Percentiles rank a stretch among this genome's conserved stretches.
These are phyloP conservation scores for Calonectria hawksworthii DNA, from an alignment of 2,329 filamentous ascomycete genomes.

Conservation along the genomic window DNA sequence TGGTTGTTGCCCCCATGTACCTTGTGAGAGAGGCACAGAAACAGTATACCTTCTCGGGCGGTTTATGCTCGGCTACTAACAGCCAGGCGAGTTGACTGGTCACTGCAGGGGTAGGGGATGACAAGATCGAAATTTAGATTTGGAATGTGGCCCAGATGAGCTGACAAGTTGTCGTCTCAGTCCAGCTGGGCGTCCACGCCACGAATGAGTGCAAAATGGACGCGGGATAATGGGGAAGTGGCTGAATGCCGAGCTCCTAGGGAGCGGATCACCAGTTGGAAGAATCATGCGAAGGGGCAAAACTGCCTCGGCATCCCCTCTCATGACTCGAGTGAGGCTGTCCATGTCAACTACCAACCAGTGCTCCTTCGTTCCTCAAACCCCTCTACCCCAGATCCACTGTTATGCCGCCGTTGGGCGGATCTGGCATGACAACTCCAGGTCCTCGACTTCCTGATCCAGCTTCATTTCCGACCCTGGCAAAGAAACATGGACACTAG, in stretches of 20 bases:
- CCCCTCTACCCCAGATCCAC: slow-evolving; percentile 48
- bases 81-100: slow-evolving; percentile 29
- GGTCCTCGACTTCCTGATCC: slow-evolving; percentile 40
- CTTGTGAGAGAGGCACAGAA: not conserved
- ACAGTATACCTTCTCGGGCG: slow-evolving; percentile 12
- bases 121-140: slow-evolving; percentile 40
- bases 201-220: not conserved
- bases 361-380: slow-evolving; percentile 23
- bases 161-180: slow-evolving; percentile 29
- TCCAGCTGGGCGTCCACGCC: slow-evolving; percentile 32
- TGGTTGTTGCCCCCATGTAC: slow-evolving; percentile 26
- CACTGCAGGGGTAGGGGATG: slow-evolving; percentile 28
- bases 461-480: slow-evolving; percentile 47
- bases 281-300: slow-evolving; percentile 3
- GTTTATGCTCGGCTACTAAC: slow-evolving; percentile 23
- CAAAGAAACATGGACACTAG: slow-evolving; percentile 25
- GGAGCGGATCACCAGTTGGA: not conserved
- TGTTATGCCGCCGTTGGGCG: slow-evolving; percentile 37
- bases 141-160: slow-evolving; percentile 38
- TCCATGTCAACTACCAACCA: slow-evolving; percentile 14
- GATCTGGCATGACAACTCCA: slow-evolving; percentile 41
- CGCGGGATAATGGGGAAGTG: not conserved
- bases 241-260: not conserved
- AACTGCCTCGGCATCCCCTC: slow-evolving; percentile 14
- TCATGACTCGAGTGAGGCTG: slow-evolving; percentile 16